Base-by-base conservation (phyloP, 2,329 filamentous ascomycete species). In the Tolypocladium cylindrosporum region DNA sequence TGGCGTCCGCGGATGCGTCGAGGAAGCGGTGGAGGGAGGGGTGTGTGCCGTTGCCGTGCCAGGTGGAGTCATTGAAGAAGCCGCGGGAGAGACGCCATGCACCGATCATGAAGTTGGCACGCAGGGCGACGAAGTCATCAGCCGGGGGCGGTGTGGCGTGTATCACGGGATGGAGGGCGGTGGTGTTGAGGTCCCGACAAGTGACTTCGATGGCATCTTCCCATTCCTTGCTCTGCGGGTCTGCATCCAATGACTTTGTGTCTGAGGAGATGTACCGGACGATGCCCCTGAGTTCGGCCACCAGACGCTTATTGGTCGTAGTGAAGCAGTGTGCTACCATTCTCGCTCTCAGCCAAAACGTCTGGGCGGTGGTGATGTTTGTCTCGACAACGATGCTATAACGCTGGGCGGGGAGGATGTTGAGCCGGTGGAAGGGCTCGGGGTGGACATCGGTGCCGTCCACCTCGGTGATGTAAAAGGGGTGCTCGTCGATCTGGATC, bases 401-500 rank as follows among this genome's bases (percentile, higher is more conserved):
- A 16, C 88, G 79, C 66, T 91, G 88, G 0, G 87, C 87, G 1
- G 87, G 86, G 9, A 85, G 79, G 27, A 91, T 74, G 60, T 88
- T 85, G 56, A 91, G 71, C 60, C 83, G 80, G 40, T 81, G 77
- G 8, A 85, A 79, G 1, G 81, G 74, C 5, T 75, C 72, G 0
- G 87, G 84, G 58, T 84, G 77, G 1, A 89, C 81, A 41, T 83
- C 81, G 1, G 86, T 83, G 19, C 87, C 88, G 65, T 91, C 88
- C 0, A 88, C 84, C 67, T 90, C 88, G 11, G 87, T 83, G 52
- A 91, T 74, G 40, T 74, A 75, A 68, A 88, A 84, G 1, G 75
- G 68, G 63, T 90, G 88, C 55, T 83, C 81, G 62, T 91, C 88
- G 52, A 90, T 77, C 66, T 83, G 84, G 36, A 91, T 78, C 65